Evolutionary conservation across 805 yeast genomes (phyloP).

Genomic region (Starmera caribaea): DNA sequence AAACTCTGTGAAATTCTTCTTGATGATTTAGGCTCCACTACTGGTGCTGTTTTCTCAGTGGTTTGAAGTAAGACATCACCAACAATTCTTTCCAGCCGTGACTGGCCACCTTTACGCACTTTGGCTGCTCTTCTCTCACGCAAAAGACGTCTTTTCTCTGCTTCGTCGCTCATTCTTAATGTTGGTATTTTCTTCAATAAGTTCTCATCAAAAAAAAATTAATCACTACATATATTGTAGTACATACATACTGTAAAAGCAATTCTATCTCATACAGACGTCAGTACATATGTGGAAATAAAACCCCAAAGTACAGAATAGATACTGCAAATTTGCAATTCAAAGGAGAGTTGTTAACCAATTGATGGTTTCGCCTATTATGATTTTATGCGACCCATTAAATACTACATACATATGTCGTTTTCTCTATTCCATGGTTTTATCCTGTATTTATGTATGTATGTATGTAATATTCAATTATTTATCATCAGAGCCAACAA

Average conservation of each 20-base stretch:
- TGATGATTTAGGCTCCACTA: neutral
- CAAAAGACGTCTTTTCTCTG: constrained; percentile 16
- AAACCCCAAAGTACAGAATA: no score
- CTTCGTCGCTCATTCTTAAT: constrained; percentile 8
- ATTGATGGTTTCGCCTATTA: no score
- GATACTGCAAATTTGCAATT: no score
- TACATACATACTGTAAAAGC: no score
- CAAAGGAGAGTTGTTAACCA: no score
- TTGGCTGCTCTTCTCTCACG: constrained; percentile 20
- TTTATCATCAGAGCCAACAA: constrained; percentile 50
- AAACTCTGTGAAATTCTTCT: neutral
- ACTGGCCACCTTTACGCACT: constrained; percentile 8
- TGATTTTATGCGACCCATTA: constrained; percentile 1
- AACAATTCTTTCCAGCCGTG: constrained; percentile 15
- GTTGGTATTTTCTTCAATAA: neutral
- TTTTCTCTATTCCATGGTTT: no score
- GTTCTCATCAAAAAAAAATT: neutral
- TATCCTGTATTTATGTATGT: no score
- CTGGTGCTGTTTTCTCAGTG: neutral
- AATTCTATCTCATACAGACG: no score
- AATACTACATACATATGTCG: no score
- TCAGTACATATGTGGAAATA: no score
- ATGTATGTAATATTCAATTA: neutral
- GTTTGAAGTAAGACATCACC: constrained; percentile 10
- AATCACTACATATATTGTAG: no score